Base-by-base conservation (phyloP, 371 early-diverging fungal genomes). In the Phascolomyces articulosus region DNA sequence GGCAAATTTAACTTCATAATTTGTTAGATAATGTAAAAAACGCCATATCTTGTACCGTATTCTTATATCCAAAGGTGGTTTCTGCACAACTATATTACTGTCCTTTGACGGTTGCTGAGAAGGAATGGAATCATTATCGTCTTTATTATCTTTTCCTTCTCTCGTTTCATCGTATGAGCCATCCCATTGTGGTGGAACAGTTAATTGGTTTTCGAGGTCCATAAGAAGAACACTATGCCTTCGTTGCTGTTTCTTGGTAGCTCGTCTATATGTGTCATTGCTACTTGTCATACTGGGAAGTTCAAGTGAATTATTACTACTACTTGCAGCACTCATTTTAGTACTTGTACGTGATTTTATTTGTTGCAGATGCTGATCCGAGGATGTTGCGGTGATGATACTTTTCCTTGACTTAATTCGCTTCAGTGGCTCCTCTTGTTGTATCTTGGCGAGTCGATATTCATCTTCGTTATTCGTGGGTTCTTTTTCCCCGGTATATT, bases 1-100 rank as follows among this genome's bases (percentile, higher is more conserved):
- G 0, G 82, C 82, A 75, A 85, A 87, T 58, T 83, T 83, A 68
- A 83, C 77, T 41, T 85, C 85, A 40, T 85, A 83, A 1, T 74
- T 74, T 28, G 70, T 77, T 24, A 84, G 58, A 6, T 72, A 71
- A 28, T 82, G 82, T 1, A 84, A 23, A 1, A 49, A 29, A n/a
- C 66, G 31, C 87, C 87, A 87, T 21, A 83, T 11, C 0, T 57
- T 60, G 56, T 82, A 86, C 0, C 86, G 85, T 24, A 51, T 23
- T 51, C 8, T 40, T 20, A 40, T 38, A 15, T 11, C n/a, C 2
- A 28, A 34, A n/a, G 34, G 29, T 38, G 15, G 21, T 13, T 57
- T 44, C 16, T 44, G 44, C 44, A 13, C 44, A 44, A 8, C 0
- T 34, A 9, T 34, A 9, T 11, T 34, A 34, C 34, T 2, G 11